These are phyloP conservation scores for Fonsecaea erecta DNA, from an alignment of 2,329 filamentous ascomycete genomes.

Conservation along the genomic window DNA sequence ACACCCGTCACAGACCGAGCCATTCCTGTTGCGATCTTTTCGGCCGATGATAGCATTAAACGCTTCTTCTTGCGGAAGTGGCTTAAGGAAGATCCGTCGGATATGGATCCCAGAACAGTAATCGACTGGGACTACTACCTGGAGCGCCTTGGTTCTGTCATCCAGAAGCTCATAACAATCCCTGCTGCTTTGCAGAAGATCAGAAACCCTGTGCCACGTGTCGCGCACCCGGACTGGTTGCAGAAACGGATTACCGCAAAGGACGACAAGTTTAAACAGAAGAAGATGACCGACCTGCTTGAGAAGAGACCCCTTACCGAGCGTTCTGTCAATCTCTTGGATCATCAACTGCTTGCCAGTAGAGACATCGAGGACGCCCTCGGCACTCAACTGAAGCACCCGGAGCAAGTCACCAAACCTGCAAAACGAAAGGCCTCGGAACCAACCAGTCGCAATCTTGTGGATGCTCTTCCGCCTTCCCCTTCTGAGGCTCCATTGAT, in stretches of 20 bases:
- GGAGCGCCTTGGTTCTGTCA: constrained; percentile 92
- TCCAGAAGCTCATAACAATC: constrained; percentile 99
- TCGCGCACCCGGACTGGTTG: constrained; percentile 95
- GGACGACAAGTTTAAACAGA: constrained; percentile 97
- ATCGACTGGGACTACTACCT: constrained; percentile 98
- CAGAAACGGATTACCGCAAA: constrained; percentile 91
- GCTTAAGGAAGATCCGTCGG: constrained; percentile 87
- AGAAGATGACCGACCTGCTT: constrained; percentile 96
- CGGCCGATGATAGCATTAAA: constrained; percentile 86
- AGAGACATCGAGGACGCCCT: constrained; percentile 84
- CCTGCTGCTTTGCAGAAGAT: constrained; percentile 95
- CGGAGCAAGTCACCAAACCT: constrained; percentile 62
- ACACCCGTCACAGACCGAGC: constrained; percentile 94
- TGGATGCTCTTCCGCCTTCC: constrained; percentile 78
- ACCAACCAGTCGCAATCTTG: constrained; percentile 57
- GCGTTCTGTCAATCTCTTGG: constrained; percentile 57
- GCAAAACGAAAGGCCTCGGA: constrained; percentile 74
- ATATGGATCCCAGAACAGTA: constrained; percentile 86
- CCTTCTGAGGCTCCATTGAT: constrained; percentile 84
- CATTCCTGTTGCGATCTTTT: constrained; percentile 95
- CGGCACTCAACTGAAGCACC: constrained; percentile 68
- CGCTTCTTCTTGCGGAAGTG: constrained; percentile 90
- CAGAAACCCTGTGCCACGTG: constrained; percentile 88
- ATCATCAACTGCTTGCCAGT: constrained; percentile 59
- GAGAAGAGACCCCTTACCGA: constrained; percentile 59